phyloP scores from a whole-genome alignment of 148 eudicot genomes.

The Agrostemma githago region DNA sequence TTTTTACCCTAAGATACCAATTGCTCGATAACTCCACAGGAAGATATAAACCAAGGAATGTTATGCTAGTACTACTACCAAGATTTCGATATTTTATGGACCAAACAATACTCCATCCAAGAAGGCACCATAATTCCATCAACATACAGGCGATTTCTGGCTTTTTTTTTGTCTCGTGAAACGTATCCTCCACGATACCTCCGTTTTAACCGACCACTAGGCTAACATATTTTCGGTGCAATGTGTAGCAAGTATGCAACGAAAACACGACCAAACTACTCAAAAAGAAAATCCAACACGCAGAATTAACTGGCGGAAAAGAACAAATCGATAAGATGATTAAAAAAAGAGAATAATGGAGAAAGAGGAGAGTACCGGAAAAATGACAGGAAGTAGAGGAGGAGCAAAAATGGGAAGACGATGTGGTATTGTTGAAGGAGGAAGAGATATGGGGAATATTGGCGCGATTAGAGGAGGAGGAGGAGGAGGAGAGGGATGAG shows the following conservation, averaged over 20 bases:
- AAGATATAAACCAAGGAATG: no score
- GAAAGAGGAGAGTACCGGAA: slow-evolving; percentile 23
- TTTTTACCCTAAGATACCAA: no score
- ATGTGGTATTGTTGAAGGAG: slow-evolving; percentile 5
- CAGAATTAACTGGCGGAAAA: background rate
- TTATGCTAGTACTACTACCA: no score
- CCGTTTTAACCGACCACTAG: background rate
- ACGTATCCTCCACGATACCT: background rate
- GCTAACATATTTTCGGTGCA: no score
- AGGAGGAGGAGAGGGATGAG: slow-evolving; percentile 18
- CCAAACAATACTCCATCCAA: background rate
- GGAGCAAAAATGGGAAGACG: slow-evolving; percentile 35
- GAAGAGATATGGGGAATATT: slow-evolving; percentile 11
- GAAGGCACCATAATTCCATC: background rate
- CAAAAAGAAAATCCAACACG: background rate
- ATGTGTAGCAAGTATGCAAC: background rate
- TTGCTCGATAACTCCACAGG: no score
- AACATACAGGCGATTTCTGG: background rate
- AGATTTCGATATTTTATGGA: no score
- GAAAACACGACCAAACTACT: background rate
- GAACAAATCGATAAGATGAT: background rate
- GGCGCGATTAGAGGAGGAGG: slow-evolving; percentile 17
- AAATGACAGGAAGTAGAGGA: slow-evolving; percentile 24
- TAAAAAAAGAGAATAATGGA: background rate
- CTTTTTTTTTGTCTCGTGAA: no score